phyloP scores from a whole-genome alignment of 1,284 basidiomycete species.

The Volvariella surrecta region DNA sequence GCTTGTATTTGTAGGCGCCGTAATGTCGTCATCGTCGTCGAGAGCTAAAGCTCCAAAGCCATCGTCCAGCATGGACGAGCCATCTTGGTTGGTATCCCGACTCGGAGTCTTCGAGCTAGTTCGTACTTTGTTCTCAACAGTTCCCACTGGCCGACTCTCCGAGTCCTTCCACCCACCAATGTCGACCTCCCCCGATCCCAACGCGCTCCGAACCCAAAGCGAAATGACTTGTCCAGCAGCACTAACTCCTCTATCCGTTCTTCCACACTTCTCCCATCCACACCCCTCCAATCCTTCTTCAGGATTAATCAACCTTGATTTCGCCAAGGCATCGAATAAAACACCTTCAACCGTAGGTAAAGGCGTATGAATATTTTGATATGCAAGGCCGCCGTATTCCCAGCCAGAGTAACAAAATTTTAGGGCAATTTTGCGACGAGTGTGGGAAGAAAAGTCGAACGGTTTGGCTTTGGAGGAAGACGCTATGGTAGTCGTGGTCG shows the following conservation, averaged over 20 bases:
- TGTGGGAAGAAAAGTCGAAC: conserved; percentile 63
- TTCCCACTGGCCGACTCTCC: conserved; percentile 3
- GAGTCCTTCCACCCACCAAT: conserved; percentile 13
- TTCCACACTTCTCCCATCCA: conserved; percentile 85
- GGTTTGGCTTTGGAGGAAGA: conserved; percentile 11
- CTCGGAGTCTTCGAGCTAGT: conserved; percentile 6
- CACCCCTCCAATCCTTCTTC: conserved; percentile 76
- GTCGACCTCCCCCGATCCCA: conserved; percentile 12
- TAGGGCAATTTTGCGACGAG: conserved; percentile 84
- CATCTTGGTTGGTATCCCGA: conserved; percentile 2
- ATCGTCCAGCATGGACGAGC: conserved; percentile 15
- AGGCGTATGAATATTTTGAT: conserved; percentile 60
- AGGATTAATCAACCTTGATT: conserved; percentile 68
- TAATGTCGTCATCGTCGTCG: conserved; percentile 17
- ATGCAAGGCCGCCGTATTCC: conserved; percentile 87
- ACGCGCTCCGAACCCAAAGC: conserved; percentile 76
- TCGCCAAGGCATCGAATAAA: conserved; percentile 76
- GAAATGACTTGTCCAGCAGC: conserved; percentile 93
- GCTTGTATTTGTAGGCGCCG: conserved; percentile 19
- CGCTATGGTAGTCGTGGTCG: background rate
- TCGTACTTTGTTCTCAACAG: conserved; percentile 4
- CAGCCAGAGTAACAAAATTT: conserved; percentile 91
- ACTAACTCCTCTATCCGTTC: conserved; percentile 94
- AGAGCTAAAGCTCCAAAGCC: conserved; percentile 23
- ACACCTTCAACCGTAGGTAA: conserved; percentile 90